These are phyloP conservation scores for Asterochloris sp. DNA, from an alignment of 139 green algal genomes.

Conservation along the genomic window DNA sequence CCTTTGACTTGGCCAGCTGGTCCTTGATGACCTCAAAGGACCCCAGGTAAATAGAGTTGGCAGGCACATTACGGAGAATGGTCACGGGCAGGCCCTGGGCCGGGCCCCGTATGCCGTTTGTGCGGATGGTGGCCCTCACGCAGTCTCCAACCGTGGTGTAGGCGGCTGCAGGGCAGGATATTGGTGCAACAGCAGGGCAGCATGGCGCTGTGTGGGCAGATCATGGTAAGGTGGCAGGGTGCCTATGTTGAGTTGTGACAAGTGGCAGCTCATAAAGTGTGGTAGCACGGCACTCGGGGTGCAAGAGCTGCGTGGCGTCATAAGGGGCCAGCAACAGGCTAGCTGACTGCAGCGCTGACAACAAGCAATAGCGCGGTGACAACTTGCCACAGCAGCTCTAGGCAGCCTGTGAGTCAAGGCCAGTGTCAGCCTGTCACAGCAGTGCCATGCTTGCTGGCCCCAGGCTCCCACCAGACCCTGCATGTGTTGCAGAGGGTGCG, in stretches of 20 bases:
- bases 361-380: no score
- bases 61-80: conserved; percentile 85
- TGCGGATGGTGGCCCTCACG: conserved; percentile 63
- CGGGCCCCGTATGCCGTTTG: conserved; percentile 75
- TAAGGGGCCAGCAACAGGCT: no score
- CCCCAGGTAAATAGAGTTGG: conserved; percentile 92
- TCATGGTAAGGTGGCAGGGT: not conserved
- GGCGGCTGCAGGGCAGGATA: conserved; percentile 52
- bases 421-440: no score
- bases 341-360: no score
- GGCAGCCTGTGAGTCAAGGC: no score
- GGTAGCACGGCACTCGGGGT: no score
- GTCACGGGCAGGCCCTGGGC: conserved; percentile 86
- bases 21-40: conserved; percentile 90
- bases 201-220: not conserved
- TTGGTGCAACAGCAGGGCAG: not conserved
- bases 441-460: not conserved
- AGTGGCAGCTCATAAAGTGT: no score
- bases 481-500: not conserved
- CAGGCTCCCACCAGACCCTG: no score
- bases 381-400: no score
- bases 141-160: conserved; percentile 75
- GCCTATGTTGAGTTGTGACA: not conserved
- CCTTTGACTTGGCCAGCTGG: conserved; percentile 30
- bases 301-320: no score